Percentiles rank a stretch among this genome's conserved stretches.
Conservation (phyloP, 2,329 filamentous ascomycete species). For the Karstenula rhodostoma region DNA sequence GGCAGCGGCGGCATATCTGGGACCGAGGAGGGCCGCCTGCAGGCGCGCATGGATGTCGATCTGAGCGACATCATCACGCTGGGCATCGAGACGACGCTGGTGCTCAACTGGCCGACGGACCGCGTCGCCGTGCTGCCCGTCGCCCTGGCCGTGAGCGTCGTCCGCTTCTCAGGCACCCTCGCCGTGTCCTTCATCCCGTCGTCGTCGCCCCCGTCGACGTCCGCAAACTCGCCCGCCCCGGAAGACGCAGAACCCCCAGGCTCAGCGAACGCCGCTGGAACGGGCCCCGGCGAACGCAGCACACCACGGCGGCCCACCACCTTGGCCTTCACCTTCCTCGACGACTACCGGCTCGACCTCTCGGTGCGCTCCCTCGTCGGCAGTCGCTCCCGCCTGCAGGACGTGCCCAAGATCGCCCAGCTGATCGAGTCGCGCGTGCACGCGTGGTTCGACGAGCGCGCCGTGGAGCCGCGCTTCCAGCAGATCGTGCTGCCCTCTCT, state of each 20-base stretch:
- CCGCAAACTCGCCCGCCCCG: slow-evolving; percentile 33
- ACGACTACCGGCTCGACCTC: slow-evolving; percentile 86
- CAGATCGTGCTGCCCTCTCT: slow-evolving; percentile 83
- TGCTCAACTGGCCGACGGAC: slow-evolving; percentile 93
- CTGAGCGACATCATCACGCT: slow-evolving; percentile 95
- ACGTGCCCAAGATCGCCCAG: slow-evolving; percentile 88
- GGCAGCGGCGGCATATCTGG: slow-evolving; percentile 54
- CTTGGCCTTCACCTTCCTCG: slow-evolving; percentile 92
- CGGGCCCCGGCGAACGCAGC: slow-evolving; percentile 8
- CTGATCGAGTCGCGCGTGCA: slow-evolving; percentile 81
- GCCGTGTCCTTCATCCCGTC: slow-evolving; percentile 91
- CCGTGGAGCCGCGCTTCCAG: slow-evolving; percentile 85
- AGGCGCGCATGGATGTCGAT: slow-evolving; percentile 97
- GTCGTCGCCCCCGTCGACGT: slow-evolving; percentile 44
- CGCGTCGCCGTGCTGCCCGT: slow-evolving; percentile 89
- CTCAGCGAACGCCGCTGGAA: slow-evolving; percentile 23
- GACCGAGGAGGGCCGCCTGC: slow-evolving; percentile 76
- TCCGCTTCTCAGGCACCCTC: slow-evolving; percentile 92
- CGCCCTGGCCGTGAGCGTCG: slow-evolving; percentile 87
- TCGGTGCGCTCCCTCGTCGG: slow-evolving; percentile 82
- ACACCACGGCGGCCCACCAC: slow-evolving; percentile 70
- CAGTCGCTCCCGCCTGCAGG: slow-evolving; percentile 79
- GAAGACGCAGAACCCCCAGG: slow-evolving; percentile 22
- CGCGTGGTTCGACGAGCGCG: slow-evolving; percentile 87
- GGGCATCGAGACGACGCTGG: slow-evolving; percentile 90